phyloP scores from a whole-genome alignment of 2,329 filamentous ascomycete species.

The Fusarium redolens region DNA sequence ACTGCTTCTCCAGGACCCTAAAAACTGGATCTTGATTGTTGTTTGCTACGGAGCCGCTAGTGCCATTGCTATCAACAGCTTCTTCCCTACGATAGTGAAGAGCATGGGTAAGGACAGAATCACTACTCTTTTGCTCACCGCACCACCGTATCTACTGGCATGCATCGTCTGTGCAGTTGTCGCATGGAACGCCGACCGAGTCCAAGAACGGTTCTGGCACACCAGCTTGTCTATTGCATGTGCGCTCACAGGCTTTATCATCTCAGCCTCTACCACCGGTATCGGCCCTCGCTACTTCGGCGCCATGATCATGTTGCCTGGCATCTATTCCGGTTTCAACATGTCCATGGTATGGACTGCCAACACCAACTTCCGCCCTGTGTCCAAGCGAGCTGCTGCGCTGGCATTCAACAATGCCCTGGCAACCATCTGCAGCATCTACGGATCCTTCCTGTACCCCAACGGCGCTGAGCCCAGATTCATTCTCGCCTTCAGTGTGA shows the following conservation, averaged over 20 bases:
- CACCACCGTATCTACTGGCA: constrained; percentile 24
- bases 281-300: constrained; percentile 1
- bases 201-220: constrained; percentile 59
- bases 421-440: background rate
- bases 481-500: background rate
- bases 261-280: background rate
- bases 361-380: background rate
- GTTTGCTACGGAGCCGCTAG: constrained; percentile 58
- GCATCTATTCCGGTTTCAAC: constrained; percentile 1
- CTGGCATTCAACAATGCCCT: constrained; percentile 4
- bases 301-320: constrained; percentile 4
- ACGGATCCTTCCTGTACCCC: background rate
- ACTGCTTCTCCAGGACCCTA: constrained; percentile 55
- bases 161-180: constrained; percentile 53
- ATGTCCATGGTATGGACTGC: constrained; percentile 9
- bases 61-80: constrained; percentile 58
- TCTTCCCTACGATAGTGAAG: constrained; percentile 31
- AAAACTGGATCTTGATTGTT: constrained; percentile 56
- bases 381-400: constrained; percentile 1
- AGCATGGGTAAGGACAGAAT: constrained; percentile 19
- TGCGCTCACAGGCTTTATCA: background rate
- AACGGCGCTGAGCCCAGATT: background rate
- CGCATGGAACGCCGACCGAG: constrained; percentile 57
- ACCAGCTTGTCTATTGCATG: constrained; percentile 49
- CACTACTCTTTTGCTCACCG: constrained; percentile 11